phyloP scores from a whole-genome alignment of 805 yeast genomes.

The Wickerhamomyces subpelliculosus region DNA sequence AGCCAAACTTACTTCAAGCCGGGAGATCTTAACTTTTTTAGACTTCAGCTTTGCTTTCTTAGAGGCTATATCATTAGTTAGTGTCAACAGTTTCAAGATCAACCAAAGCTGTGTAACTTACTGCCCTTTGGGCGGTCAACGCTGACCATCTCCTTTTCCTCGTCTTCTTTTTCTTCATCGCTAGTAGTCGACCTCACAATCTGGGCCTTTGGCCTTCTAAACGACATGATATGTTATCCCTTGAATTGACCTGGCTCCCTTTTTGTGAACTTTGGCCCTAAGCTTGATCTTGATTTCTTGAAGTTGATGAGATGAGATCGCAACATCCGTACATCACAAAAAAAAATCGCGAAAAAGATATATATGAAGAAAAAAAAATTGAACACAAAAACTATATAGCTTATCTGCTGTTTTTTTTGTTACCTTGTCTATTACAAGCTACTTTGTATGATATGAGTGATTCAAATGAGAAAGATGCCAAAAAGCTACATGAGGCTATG shows the following conservation, averaged over 20 bases:
- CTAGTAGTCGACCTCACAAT: conserved; percentile 7
- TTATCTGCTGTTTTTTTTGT: too few species aligned
- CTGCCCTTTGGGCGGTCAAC: too few species aligned
- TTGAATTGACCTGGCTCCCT: neutral
- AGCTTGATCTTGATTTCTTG: too few species aligned
- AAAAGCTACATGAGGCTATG: conserved; percentile 59
- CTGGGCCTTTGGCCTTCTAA: conserved; percentile 14
- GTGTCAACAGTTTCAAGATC: too few species aligned
- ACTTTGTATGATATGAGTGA: too few species aligned
- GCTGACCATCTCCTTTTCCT: too few species aligned
- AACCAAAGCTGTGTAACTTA: too few species aligned
- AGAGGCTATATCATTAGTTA: too few species aligned
- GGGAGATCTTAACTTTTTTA: too few species aligned
- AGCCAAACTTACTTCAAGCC: neutral
- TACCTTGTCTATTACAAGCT: too few species aligned
- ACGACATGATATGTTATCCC: neutral
- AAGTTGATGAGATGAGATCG: neutral
- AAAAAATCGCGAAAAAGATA: neutral
- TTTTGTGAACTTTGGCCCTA: too few species aligned
- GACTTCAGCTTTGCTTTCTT: neutral
- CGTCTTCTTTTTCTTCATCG: conserved; percentile 1
- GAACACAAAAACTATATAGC: neutral
- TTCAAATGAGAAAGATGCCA: conserved; percentile 39
- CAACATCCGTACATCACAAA: neutral
- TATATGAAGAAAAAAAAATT: too few species aligned